Evolutionary conservation across 306 rosid species (phyloP), one percentile per base, ranked within the genome.

Genomic region (Citrullus colocynthis): DNA sequence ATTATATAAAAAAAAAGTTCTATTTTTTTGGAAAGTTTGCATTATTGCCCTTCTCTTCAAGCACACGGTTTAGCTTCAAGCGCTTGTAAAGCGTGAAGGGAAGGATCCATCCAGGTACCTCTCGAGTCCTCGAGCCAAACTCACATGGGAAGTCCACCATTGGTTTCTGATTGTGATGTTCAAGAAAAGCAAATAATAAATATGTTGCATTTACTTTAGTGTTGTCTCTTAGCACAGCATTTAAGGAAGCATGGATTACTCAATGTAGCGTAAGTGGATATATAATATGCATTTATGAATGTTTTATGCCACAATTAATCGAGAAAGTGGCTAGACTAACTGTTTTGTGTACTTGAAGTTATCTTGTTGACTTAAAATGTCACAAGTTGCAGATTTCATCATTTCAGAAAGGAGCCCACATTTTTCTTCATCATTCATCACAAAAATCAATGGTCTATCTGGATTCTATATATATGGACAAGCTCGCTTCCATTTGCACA

Each of bases 231-330:
- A 72, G 77, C 77, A 48, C 77, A 72, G 9, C 60, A 44, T 45
- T 72, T 49, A 28, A 72, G 77, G 77, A 49, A 72, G 59, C 36
- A 15, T 72, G 60, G 60, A 72, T 28, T 49, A 72, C 77, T 72
- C 60, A 72, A 72, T 28, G 8, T 21, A 49, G 28, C 14, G 24
- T 2, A 72, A 72, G 55, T 48, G 12, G 77, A 39, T 15, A 66
- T 42, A 45, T 45, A 70, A 21, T 70, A 44, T 45, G 44, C 44
- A 2, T 72, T 49, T 72, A n/a, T 72, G 77, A 28, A 49, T 71
- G 60, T 30, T 49, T 72, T 48, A 7, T 72, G 34, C 36, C 3
- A 72, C 41, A 45, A 24, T 48, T 48, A 24, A 71, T 71, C 58
- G 41, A 71, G 42, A 45, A 24, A 71, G 59, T 24, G 42, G 58